Percentiles rank a stretch among this genome's conserved stretches.
phyloP scores from a whole-genome alignment of 1,284 basidiomycete species.

The Xerocomus tenax region DNA sequence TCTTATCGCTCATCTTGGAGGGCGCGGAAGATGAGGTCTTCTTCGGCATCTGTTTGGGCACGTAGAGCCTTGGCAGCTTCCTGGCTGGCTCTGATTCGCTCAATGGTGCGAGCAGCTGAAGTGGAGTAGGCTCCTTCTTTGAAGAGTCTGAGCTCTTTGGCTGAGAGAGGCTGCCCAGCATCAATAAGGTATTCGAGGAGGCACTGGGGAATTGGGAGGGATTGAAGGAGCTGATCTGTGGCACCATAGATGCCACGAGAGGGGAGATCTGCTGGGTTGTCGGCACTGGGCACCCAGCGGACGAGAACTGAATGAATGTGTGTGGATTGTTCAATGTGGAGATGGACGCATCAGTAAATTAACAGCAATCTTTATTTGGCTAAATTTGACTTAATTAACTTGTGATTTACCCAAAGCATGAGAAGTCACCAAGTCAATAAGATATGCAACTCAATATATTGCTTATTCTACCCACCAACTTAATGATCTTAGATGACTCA shows the following conservation, averaged over 20 bases:
- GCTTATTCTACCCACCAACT: too few relatives aligned
- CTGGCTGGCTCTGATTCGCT: neutral
- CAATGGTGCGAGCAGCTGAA: too few relatives aligned
- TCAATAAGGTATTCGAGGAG: slow-evolving; percentile 25
- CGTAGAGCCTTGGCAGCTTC: neutral
- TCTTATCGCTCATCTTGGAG: neutral
- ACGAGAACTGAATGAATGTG: neutral
- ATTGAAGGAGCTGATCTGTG: neutral
- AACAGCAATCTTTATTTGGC: too few relatives aligned
- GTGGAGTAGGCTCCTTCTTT: neutral
- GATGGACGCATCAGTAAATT: too few relatives aligned
- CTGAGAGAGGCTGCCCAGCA: neutral
- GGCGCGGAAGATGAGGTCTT: neutral
- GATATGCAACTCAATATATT: too few relatives aligned
- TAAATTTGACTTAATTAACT: too few relatives aligned
- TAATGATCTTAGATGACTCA: too few relatives aligned
- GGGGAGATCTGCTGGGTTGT: neutral
- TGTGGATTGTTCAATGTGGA: neutral
- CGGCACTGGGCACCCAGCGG: neutral
- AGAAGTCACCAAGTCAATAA: too few relatives aligned
- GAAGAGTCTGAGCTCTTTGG: neutral
- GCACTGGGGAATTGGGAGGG: neutral
- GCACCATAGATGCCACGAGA: neutral
- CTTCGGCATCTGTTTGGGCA: neutral
- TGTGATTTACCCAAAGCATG: too few relatives aligned